A percentile compares a stretch with the other conserved stretches of the same genome.
phyloP scores from a whole-genome alignment of 176 grass and related monocot genomes.

The Oropetium thomaeum region DNA sequence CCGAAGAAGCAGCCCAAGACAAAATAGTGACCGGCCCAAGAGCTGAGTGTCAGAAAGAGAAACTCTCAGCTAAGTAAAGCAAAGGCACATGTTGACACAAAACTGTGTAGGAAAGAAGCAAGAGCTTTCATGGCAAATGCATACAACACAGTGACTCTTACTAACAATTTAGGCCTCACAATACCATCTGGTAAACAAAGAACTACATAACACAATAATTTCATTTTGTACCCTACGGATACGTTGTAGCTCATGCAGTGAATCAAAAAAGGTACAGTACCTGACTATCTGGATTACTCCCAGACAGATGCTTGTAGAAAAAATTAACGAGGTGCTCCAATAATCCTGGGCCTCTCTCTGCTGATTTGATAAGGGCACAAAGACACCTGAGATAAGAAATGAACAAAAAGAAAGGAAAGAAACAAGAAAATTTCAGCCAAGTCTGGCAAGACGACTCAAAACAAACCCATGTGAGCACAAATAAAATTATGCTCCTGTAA shows the following conservation, averaged over 20 bases:
- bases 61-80: constrained; percentile 37
- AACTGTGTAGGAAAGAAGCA: constrained; percentile 2
- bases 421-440: constrained; percentile 21
- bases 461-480: not conserved
- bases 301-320: constrained; percentile 89
- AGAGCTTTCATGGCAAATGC: not conserved
- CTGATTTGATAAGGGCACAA: constrained; percentile 84
- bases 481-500: not conserved
- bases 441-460: constrained; percentile 7
- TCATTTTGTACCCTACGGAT: not conserved
- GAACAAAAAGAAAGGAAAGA: constrained; percentile 15
- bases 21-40: constrained; percentile 87
- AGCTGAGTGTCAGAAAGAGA: constrained; percentile 51
- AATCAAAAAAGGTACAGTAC: constrained; percentile 43
- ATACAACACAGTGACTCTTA: constrained; percentile 27
- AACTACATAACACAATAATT: constrained; percentile 2
- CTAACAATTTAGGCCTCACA: constrained; percentile 14
- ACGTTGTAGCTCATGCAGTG: constrained; percentile 21
- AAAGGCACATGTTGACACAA: constrained; percentile 29
- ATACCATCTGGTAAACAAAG: not conserved
- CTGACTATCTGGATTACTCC: constrained; percentile 74
- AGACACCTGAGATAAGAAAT: constrained; percentile 66
- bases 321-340: constrained; percentile 77
- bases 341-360: constrained; percentile 71
- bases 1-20: constrained; percentile 89